A percentile compares a stretch with the other conserved stretches of the same genome.
These are phyloP conservation scores for Tuctoria greenei DNA, from an alignment of 176 grass and related monocot genomes.

Conservation along the genomic window DNA sequence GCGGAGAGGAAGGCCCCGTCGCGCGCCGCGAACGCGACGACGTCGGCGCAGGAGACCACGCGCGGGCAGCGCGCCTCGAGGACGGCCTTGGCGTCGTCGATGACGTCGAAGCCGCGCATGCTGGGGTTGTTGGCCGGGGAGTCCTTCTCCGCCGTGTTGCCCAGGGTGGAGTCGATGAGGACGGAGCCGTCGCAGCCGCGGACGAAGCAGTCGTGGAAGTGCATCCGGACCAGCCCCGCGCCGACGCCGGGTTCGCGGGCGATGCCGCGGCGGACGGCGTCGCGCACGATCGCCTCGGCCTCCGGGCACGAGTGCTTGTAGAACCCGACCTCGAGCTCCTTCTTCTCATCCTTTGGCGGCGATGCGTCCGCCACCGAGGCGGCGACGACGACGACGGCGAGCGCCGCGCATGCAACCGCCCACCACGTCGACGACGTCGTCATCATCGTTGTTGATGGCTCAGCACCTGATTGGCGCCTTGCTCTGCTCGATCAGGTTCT, in stretches of 20 bases:
- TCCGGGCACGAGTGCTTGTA: slow-evolving; percentile 58
- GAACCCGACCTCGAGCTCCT: slow-evolving; percentile 50
- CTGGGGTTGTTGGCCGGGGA: slow-evolving; percentile 43
- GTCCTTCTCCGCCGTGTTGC: slow-evolving; percentile 63
- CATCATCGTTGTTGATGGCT: too few relatives aligned
- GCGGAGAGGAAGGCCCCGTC: slow-evolving; percentile 49
- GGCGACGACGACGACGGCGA: neutral
- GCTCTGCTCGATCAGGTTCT: neutral
- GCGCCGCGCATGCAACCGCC: slow-evolving; percentile 13
- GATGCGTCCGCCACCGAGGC: neutral
- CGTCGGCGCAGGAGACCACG: slow-evolving; percentile 69
- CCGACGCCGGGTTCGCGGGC: slow-evolving; percentile 39
- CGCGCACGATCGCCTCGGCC: slow-evolving; percentile 60
- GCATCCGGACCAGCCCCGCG: slow-evolving; percentile 63
- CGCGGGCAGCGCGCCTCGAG: slow-evolving; percentile 49
- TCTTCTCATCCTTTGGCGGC: neutral
- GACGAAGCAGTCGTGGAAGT: slow-evolving; percentile 93
- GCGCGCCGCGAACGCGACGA: slow-evolving; percentile 62
- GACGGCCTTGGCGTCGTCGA: slow-evolving; percentile 45
- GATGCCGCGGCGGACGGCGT: slow-evolving; percentile 45
- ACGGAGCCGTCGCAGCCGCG: slow-evolving; percentile 64
- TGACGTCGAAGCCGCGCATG: slow-evolving; percentile 51
- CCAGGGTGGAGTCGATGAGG: slow-evolving; percentile 42
- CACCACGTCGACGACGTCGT: slow-evolving; percentile 13
- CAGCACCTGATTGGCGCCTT: too few relatives aligned